A percentile compares a stretch with the other conserved stretches of the same genome.
phyloP scores from a whole-genome alignment of 1,284 basidiomycete genomes.

The Cryptococcus maquisensis region DNA sequence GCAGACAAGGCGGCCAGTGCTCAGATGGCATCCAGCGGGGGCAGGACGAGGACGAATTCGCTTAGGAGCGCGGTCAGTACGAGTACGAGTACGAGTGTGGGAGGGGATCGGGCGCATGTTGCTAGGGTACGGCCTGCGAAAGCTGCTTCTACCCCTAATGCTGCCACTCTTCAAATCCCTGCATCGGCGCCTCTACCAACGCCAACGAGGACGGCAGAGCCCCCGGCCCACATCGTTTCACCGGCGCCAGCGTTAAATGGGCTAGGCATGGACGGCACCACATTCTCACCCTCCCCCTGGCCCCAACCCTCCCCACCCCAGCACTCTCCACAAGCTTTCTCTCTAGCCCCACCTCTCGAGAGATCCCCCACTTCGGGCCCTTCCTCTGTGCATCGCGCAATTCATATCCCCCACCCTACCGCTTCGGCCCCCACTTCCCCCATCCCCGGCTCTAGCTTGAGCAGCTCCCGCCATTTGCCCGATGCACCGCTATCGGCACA shows the following conservation, averaged over 20 bases:
- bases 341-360: not conserved
- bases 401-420: slow-evolving; percentile 12
- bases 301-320: not conserved
- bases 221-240: no score
- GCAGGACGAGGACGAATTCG: slow-evolving; percentile 4
- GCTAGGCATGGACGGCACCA: not conserved
- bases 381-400: not conserved
- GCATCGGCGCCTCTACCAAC: not conserved
- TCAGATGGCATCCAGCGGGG: not conserved
- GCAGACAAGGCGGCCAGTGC: not conserved
- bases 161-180: not conserved
- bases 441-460: slow-evolving; percentile 1
- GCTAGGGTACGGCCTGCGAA: slow-evolving; percentile 1
- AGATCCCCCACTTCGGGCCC: not conserved
- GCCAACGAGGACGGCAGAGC: not conserved
- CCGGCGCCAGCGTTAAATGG: not conserved
- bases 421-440: slow-evolving; percentile 22
- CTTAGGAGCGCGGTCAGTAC: slow-evolving; percentile 1
- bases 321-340: not conserved
- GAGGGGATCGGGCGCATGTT: not conserved
- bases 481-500: not conserved
- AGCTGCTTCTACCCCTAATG: not conserved
- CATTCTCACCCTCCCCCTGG: not conserved
- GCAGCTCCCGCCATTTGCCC: no score
- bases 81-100: not conserved